Evolutionary conservation across 129 eudicot species (phyloP).

Genomic region (Flaveria bidentis): DNA sequence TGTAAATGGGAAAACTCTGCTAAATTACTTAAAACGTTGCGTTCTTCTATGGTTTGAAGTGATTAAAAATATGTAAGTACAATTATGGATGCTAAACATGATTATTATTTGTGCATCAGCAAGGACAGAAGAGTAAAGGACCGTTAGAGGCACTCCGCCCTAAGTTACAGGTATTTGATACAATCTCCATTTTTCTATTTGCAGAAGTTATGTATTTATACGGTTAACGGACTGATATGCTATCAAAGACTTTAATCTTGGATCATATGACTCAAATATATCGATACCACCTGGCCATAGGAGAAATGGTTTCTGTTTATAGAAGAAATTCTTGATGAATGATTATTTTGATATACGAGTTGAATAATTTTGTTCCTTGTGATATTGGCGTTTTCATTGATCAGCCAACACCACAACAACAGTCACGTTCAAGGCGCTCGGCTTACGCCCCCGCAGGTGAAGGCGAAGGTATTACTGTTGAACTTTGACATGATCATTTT

Average conservation of each 20-base stretch:
- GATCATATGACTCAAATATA: background rate
- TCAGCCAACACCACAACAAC: constrained; percentile 87
- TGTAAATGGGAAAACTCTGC: background rate
- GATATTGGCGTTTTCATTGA: background rate
- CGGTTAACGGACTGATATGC: background rate
- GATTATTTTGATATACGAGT: background rate
- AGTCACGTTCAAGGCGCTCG: constrained; percentile 69
- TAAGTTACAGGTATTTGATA: constrained; percentile 62
- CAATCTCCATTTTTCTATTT: background rate
- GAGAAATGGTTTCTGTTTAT: background rate
- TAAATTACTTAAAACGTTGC: background rate
- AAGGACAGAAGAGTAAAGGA: constrained; percentile 78
- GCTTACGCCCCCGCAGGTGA: constrained; percentile 68
- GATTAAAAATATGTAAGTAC: background rate
- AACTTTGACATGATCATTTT: background rate
- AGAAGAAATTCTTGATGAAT: background rate
- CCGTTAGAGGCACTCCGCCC: constrained; percentile 95
- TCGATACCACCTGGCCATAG: background rate
- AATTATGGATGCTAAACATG: constrained; percentile 17
- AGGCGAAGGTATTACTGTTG: constrained; percentile 54
- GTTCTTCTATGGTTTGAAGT: background rate
- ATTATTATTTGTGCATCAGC: constrained; percentile 39
- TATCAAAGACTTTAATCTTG: background rate
- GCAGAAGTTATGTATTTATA: background rate
- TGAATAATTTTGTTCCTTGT: background rate